These are phyloP conservation scores for Ceratocystis eucalypticola DNA, from an alignment of 2,329 filamentous ascomycete species.

Conservation along the genomic window DNA sequence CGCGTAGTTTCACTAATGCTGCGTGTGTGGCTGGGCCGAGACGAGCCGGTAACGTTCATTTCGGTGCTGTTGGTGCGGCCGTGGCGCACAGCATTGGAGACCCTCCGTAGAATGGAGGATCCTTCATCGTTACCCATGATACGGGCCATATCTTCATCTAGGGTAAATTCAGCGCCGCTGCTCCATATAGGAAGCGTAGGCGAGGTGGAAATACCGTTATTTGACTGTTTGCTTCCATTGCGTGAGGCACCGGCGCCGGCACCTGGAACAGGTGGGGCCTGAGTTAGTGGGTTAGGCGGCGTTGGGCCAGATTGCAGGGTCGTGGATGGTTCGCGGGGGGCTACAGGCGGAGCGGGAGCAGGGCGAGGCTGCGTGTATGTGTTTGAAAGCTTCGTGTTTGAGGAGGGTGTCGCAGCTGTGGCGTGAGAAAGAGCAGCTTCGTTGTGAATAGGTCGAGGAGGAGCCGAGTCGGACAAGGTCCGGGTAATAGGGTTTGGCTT, in stretches of 20 bases:
- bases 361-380: conserved; percentile 18
- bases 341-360: conserved; percentile 16
- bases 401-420: background rate
- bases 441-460: background rate
- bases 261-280: conserved; percentile 18
- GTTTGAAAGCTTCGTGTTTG: conserved; percentile 11
- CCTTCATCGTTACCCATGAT: conserved; percentile 68
- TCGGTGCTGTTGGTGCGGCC: conserved; percentile 76
- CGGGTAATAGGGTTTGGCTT: conserved; percentile 26
- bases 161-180: conserved; percentile 71
- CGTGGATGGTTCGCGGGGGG: conserved; percentile 15
- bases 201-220: conserved; percentile 30
- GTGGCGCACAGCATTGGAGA: conserved; percentile 89
- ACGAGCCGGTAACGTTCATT: conserved; percentile 27
- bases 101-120: conserved; percentile 69
- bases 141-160: conserved; percentile 91
- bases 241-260: conserved; percentile 9
- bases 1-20: conserved; percentile 57
- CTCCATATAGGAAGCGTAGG: conserved; percentile 62
- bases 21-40: conserved; percentile 37
- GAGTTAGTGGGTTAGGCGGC: conserved; percentile 10
- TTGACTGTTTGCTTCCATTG: conserved; percentile 16
- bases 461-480: conserved; percentile 11
- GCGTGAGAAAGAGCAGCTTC: background rate
- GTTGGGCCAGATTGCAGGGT: conserved; percentile 12